phyloP scores from a whole-genome alignment of 345 rosid species.

The Lepidium africanum region DNA sequence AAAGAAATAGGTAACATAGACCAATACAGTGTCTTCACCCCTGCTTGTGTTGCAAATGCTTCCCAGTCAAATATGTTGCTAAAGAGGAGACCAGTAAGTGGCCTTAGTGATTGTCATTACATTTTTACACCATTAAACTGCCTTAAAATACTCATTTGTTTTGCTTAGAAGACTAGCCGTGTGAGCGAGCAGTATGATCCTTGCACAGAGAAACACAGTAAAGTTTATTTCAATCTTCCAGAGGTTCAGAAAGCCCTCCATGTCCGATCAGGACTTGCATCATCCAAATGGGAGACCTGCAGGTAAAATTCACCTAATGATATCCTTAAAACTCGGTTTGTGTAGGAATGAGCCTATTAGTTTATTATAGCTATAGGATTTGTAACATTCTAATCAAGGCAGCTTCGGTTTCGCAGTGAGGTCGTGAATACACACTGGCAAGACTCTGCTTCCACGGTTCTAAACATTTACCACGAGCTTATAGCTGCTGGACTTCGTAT shows the following conservation, averaged over 20 bases:
- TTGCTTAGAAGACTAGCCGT: conserved; percentile 45
- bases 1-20: conserved; percentile 77
- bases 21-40: conserved; percentile 82
- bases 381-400: not conserved
- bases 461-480: conserved; percentile 75
- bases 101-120: not conserved
- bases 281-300: conserved; percentile 86
- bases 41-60: conserved; percentile 49
- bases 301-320: conserved; percentile 34
- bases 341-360: not conserved
- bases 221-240: conserved; percentile 69
- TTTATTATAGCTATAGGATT: not conserved
- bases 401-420: conserved; percentile 36
- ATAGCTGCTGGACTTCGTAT: conserved; percentile 67
- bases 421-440: conserved; percentile 47
- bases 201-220: conserved; percentile 81
- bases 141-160: not conserved
- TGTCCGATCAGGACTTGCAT: conserved; percentile 55
- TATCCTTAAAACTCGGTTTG: not conserved
- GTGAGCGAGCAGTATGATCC: conserved; percentile 80
- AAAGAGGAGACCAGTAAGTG: conserved; percentile 57
- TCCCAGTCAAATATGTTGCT: conserved; percentile 48
- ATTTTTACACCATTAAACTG: not conserved
- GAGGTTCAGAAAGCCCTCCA: conserved; percentile 82
- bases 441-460: conserved; percentile 60